These are phyloP conservation scores for Bonia amplexicaulis DNA, from an alignment of 176 grass and related monocot species.

Conservation along the genomic window DNA sequence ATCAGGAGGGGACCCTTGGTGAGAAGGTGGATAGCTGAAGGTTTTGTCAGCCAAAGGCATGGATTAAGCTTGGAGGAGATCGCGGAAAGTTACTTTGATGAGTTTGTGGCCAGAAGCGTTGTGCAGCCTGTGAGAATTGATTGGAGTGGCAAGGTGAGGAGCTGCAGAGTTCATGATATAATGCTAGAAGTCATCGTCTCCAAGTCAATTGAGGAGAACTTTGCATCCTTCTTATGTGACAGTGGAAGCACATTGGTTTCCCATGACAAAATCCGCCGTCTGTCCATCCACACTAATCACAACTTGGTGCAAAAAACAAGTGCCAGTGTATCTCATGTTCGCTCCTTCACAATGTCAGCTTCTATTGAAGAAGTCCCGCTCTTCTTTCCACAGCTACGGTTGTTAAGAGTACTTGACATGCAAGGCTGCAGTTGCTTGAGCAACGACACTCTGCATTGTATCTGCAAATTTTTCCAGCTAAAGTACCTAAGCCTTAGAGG, in stretches of 20 bases:
- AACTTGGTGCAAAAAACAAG: not conserved
- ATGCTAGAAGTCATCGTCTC: slow-evolving; percentile 30
- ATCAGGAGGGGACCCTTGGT: too few relatives aligned
- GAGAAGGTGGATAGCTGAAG: too few relatives aligned
- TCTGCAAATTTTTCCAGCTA: not conserved
- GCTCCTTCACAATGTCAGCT: not conserved
- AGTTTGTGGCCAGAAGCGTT: slow-evolving; percentile 17
- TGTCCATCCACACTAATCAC: not conserved
- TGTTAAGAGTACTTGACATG: slow-evolving; percentile 31
- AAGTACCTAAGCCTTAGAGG: slow-evolving; percentile 17
- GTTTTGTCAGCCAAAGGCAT: too few relatives aligned
- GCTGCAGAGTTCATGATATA: slow-evolving; percentile 20
- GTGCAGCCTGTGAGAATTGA: slow-evolving; percentile 2
- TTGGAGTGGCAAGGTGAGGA: slow-evolving; percentile 12
- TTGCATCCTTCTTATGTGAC: not conserved
- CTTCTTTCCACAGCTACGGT: not conserved
- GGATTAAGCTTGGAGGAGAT: too few relatives aligned
- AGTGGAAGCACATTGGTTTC: not conserved
- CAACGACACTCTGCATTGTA: not conserved
- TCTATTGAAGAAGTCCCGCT: not conserved
- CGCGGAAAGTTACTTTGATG: not conserved
- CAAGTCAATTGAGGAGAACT: slow-evolving; percentile 28
- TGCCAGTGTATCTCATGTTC: not conserved
- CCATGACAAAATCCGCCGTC: slow-evolving; percentile 1
- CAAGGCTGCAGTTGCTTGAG: not conserved